A percentile compares a stretch with the other conserved stretches of the same genome.
phyloP scores from a whole-genome alignment of 345 rosid genomes.

The Populus simonii region DNA sequence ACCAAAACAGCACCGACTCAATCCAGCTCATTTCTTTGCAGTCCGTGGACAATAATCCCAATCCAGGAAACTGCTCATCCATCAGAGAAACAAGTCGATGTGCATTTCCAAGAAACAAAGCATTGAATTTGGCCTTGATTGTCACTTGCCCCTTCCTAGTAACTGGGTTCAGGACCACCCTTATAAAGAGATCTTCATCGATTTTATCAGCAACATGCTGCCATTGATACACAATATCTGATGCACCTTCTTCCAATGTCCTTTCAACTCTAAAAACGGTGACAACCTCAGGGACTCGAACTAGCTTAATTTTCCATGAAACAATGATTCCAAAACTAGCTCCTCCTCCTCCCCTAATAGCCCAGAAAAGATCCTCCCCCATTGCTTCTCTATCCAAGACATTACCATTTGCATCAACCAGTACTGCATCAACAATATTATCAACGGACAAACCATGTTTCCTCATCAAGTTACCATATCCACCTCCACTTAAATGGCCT shows the following conservation, averaged over 20 bases:
- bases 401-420: background rate
- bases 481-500: slow-evolving; percentile 13
- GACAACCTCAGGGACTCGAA: background rate
- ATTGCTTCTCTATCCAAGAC: slow-evolving; percentile 3
- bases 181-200: slow-evolving; percentile 5
- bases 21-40: slow-evolving; percentile 11
- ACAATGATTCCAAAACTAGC: slow-evolving; percentile 8
- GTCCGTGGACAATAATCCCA: background rate
- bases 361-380: slow-evolving; percentile 12
- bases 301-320: slow-evolving; percentile 7
- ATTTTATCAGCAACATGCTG: slow-evolving; percentile 3
- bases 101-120: slow-evolving; percentile 5
- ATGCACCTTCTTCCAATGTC: slow-evolving; percentile 7
- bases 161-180: slow-evolving; percentile 1
- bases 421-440: slow-evolving; percentile 1
- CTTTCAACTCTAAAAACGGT: slow-evolving; percentile 8
- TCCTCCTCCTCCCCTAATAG: slow-evolving; percentile 8
- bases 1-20: slow-evolving; percentile 25
- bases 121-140: slow-evolving; percentile 1
- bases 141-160: background rate
- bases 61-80: background rate
- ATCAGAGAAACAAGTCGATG: background rate
- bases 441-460: slow-evolving; percentile 9
- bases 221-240: slow-evolving; percentile 12
- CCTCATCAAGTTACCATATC: slow-evolving; percentile 14